Base-by-base conservation (phyloP, 164 flowering plant genomes). In the Aristolochia contorta region DNA sequence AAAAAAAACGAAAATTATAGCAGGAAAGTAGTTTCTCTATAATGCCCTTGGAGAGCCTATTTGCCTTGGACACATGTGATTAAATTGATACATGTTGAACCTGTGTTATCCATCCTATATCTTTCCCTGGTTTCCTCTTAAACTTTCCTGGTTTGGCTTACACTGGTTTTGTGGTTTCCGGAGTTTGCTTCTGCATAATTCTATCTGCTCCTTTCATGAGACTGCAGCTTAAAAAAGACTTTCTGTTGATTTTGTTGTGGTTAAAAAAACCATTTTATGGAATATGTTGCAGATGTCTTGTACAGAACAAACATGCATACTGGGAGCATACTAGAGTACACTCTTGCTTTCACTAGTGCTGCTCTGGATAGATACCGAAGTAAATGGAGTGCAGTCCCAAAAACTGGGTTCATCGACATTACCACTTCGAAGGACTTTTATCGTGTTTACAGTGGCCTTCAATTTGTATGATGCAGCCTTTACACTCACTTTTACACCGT, bases 321-420 rank as follows among this genome's bases (percentile, higher is more conserved):
- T 30, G 97, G 97, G 74, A 90, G 96, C 72, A 84, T 93, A 45
- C 82, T 93, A 67, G 99, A 93, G 69, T 93, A 93, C 78, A 75
- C 96, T 55, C 92, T 93, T 75, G 99, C 99, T 58, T 93, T 90
- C 64, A 85, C 89, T 55, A 93, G 97, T 82, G 99, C 99, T 27
- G 90, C 96, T 50, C 62, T 93, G 64, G 99, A 93, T 62, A 90
- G 86, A 64, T 88, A 74, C 65, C 84, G 94, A 43, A 79, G 75
- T 71, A 90, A 86, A 75, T 93, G 99, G 99, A 88, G 83, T 79
- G 87, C 84, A 55, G 75, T 80, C 73, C 97, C 99, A 9, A 90
- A 86, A 75, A 90, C 99, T 32, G 99, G 99, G 30, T 93, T 93
- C 63, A 74, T 93, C 60, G 99, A 93, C 79, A 93, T 93, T 54